phyloP scores from a whole-genome alignment of 805 yeast genomes.

The Candida schatavii region DNA sequence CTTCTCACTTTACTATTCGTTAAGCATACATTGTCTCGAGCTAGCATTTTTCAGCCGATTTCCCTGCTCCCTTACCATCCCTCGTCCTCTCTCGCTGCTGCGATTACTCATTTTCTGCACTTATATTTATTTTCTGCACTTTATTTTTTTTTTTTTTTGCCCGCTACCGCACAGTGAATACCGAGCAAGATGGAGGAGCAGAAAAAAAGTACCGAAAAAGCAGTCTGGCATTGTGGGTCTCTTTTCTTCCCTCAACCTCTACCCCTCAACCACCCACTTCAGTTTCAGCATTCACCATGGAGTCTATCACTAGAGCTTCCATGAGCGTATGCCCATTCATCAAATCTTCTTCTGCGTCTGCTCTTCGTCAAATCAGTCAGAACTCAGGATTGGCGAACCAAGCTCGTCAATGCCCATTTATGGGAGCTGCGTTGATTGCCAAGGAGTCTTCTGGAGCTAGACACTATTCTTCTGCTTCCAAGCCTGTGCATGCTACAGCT shows the following conservation, averaged over 20 bases:
- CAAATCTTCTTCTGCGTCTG: conserved; percentile 54
- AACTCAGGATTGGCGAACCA: conserved; percentile 46
- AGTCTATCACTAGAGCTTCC: conserved; percentile 72
- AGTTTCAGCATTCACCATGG: conserved; percentile 52
- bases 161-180: not conserved
- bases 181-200: not conserved
- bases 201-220: not conserved
- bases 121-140: too few species aligned
- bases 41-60: too few species aligned
- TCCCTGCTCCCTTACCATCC: too few species aligned
- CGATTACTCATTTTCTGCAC: too few species aligned
- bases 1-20: too few species aligned
- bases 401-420: conserved; percentile 85
- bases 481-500: conserved; percentile 45
- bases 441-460: conserved; percentile 29
- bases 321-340: conserved; percentile 83
- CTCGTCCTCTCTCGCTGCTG: too few species aligned
- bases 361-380: conserved; percentile 55
- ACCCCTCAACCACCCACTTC: not conserved
- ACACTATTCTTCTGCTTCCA: conserved; percentile 46
- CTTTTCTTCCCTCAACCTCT: not conserved
- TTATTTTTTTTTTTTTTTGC: not conserved
- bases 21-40: too few species aligned
- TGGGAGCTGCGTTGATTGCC: conserved; percentile 70
- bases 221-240: not conserved